Conservation (phyloP, 768 basidiomycete species). For the Arthromyces matolae region DNA sequence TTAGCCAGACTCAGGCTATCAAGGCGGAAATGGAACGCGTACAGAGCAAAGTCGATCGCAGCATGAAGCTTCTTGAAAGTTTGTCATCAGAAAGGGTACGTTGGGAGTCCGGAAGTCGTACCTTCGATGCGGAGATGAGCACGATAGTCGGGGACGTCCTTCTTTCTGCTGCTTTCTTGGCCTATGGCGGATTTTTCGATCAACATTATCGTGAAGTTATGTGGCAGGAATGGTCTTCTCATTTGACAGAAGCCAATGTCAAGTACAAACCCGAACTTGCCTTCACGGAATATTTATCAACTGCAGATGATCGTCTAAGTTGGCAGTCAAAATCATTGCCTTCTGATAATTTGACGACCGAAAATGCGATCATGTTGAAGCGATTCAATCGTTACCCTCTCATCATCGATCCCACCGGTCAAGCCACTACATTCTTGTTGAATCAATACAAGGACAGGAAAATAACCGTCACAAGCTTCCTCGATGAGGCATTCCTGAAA, state of each 20-base stretch:
- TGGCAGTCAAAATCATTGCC: constrained; percentile 98
- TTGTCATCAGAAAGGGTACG: constrained; percentile 91
- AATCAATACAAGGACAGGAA: constrained; percentile 96
- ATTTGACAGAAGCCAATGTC: constrained; percentile 85
- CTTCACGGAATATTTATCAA: constrained; percentile 92
- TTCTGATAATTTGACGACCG: constrained; percentile 90
- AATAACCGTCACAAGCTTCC: constrained; percentile 97
- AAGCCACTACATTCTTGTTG: constrained; percentile 90
- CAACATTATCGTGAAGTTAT: constrained; percentile 96
- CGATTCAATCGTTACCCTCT: constrained; percentile 97
- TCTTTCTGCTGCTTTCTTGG: constrained; percentile 92
- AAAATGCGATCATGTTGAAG: constrained; percentile 99
- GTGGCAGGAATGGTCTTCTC: constrained; percentile 94
- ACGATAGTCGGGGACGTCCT: constrained; percentile 97
- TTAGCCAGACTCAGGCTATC: constrained; percentile 96
- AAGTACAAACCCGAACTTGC: constrained; percentile 91
- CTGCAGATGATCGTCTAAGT: constrained; percentile 90
- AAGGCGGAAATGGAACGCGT: constrained; percentile 98
- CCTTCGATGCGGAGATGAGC: constrained; percentile 97
- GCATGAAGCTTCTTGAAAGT: constrained; percentile 91
- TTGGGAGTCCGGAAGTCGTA: constrained; percentile 93
- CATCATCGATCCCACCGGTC: constrained; percentile 96
- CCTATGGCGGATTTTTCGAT: constrained; percentile 98
- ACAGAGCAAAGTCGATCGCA: constrained; percentile 94
- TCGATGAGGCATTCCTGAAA: constrained; percentile 98